These are phyloP conservation scores for Trifolium fragiferum DNA, from an alignment of 306 rosid genomes.

Conservation along the genomic window DNA sequence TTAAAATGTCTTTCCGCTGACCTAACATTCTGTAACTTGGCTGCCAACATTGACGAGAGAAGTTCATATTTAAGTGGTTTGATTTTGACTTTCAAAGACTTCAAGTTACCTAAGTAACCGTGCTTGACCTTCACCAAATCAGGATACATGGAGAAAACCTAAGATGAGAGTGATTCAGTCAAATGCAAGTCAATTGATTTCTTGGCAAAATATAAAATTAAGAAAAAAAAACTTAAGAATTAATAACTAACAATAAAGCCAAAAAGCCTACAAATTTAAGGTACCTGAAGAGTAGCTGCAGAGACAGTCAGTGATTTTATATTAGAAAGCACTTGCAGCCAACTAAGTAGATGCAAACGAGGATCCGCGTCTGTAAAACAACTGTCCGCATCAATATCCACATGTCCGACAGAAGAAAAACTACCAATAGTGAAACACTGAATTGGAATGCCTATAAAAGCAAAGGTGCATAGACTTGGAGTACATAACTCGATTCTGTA, in stretches of 20 bases:
- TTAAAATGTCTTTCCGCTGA: not conserved
- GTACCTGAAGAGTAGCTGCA: constrained; percentile 40
- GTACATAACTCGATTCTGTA: too few species aligned
- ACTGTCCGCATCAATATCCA: too few species aligned
- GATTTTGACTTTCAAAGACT: constrained; percentile 28
- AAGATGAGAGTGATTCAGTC: not conserved
- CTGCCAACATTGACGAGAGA: not conserved
- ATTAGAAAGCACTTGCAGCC: constrained; percentile 29
- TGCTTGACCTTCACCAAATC: constrained; percentile 4
- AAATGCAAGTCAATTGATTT: not conserved
- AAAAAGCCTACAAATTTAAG: not conserved
- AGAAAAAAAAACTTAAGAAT: not conserved
- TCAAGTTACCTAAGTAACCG: constrained; percentile 30
- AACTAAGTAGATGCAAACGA: not conserved
- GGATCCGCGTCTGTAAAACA: too few species aligned
- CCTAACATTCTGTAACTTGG: not conserved
- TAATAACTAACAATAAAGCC: not conserved
- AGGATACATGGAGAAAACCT: constrained; percentile 37
- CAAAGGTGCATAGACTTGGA: too few species aligned
- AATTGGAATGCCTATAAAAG: too few species aligned
- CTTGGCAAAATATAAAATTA: not conserved
- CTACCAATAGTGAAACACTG: too few species aligned
- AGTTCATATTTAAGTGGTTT: not conserved
- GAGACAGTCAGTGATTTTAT: constrained; percentile 27
- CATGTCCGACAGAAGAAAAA: too few species aligned